A percentile compares a stretch with the other conserved stretches of the same genome.
These are phyloP conservation scores for Cladobotryum protrusum DNA, from an alignment of 2,329 filamentous ascomycete genomes.

Conservation along the genomic window DNA sequence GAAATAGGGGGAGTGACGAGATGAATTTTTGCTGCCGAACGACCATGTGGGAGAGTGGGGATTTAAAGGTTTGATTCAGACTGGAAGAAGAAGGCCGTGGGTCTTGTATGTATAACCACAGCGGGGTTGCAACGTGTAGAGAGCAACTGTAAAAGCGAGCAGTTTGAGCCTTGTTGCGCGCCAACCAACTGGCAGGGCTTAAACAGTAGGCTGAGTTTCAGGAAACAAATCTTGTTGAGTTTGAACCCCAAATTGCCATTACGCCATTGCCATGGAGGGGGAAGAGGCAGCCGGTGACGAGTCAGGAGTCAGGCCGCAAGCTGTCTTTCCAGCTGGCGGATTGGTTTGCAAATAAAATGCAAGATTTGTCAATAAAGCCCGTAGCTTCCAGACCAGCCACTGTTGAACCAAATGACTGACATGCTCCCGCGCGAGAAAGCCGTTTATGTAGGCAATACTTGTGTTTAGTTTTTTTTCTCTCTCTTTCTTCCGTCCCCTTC, in stretches of 20 bases:
- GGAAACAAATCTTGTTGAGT: background rate
- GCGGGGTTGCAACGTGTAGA: slow-evolving; percentile 1
- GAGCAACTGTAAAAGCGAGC: no score
- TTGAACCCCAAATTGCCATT: background rate
- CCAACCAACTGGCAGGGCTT: background rate
- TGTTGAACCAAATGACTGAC: no score
- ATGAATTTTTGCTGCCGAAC: slow-evolving; percentile 20
- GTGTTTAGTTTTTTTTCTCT: background rate
- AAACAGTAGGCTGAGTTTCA: background rate
- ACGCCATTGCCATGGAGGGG: background rate
- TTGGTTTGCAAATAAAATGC: background rate
- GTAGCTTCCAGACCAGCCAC: no score
- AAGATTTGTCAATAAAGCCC: background rate
- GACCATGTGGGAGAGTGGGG: slow-evolving; percentile 24
- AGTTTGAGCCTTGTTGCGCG: background rate
- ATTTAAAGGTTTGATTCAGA: slow-evolving; percentile 11
- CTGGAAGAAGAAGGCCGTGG: slow-evolving; percentile 5
- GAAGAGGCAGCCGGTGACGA: background rate
- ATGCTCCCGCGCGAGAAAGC: no score
- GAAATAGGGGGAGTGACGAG: slow-evolving; percentile 25
- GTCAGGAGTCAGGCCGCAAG: slow-evolving; percentile 1
- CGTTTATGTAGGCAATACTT: background rate
- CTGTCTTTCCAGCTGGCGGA: background rate
- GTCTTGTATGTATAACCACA: background rate
- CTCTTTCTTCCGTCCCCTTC: no score